These are phyloP conservation scores for barley (Hordeum vulgare) DNA, from an alignment of 176 grass and related monocot species.

Conservation along the genomic window MorexV3_pseudomolecules_assembly NC_058519.1:142031713-142032212, in stretches of 20 bases:
- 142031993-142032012: constrained; percentile 36
- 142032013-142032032: constrained; percentile 23
- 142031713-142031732: constrained; percentile 11
- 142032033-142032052: constrained; percentile 36
- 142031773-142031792: constrained; percentile 26
- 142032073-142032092: constrained; percentile 41
- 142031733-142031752: constrained; percentile 13
- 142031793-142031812: constrained; percentile 16
- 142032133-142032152: constrained; percentile 66
- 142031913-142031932: constrained; percentile 62
- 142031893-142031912: constrained; percentile 54
- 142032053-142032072: constrained; percentile 50
- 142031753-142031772: constrained; percentile 24
- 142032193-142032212: background rate
- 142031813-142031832: constrained; percentile 9
- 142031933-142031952: constrained; percentile 25
- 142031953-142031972: constrained; percentile 19
- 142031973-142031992: constrained; percentile 22
- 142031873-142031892: constrained; percentile 79
- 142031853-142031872: constrained; percentile 50
- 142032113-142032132: constrained; percentile 29
- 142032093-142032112: constrained; percentile 45
- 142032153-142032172: constrained; percentile 21
- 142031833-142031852: constrained; percentile 26
- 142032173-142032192: constrained; percentile 34